Conservation (phyloP, 768 basidiomycete species). For the Pleurotus cornucopiae region DNA sequence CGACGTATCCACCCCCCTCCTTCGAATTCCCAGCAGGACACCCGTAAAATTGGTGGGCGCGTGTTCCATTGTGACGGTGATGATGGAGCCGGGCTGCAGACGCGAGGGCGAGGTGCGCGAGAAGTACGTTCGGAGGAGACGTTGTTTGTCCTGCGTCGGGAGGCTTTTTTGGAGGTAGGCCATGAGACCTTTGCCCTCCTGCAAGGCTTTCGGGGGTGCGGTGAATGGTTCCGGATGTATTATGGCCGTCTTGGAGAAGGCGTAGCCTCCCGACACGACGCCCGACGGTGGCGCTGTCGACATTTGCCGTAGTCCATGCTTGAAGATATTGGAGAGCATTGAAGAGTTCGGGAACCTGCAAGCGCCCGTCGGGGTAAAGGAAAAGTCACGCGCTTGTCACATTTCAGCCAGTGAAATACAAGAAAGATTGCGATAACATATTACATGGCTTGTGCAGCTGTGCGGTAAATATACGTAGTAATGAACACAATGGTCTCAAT, state of each 20-base stretch:
- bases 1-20: constrained; percentile 83
- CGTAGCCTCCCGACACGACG: constrained; percentile 39
- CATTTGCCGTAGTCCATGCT: constrained; percentile 34
- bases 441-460: background rate
- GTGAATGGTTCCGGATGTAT: constrained; percentile 41
- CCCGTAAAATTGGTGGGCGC: constrained; percentile 86
- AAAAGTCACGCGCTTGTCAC: background rate
- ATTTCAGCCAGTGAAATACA: constrained; percentile 7
- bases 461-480: background rate
- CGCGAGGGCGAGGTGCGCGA: constrained; percentile 63
- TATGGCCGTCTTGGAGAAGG: constrained; percentile 70
- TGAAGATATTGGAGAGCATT: constrained; percentile 35
- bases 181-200: constrained; percentile 76
- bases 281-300: constrained; percentile 35
- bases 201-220: constrained; percentile 41
- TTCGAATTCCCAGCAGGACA: constrained; percentile 77
- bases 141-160: constrained; percentile 64
- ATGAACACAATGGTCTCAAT: background rate
- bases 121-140: constrained; percentile 67
- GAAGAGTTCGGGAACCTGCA: background rate
- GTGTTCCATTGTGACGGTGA: constrained; percentile 73
- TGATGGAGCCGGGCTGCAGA: constrained; percentile 79
- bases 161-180: constrained; percentile 62
- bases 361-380: background rate
- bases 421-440: constrained; percentile 5